Percentiles rank a stretch among this genome's conserved stretches.
Evolutionary conservation across 2,329 filamentous ascomycete genomes (phyloP).

Genomic region (Apiospora kogelbergensis): DNA sequence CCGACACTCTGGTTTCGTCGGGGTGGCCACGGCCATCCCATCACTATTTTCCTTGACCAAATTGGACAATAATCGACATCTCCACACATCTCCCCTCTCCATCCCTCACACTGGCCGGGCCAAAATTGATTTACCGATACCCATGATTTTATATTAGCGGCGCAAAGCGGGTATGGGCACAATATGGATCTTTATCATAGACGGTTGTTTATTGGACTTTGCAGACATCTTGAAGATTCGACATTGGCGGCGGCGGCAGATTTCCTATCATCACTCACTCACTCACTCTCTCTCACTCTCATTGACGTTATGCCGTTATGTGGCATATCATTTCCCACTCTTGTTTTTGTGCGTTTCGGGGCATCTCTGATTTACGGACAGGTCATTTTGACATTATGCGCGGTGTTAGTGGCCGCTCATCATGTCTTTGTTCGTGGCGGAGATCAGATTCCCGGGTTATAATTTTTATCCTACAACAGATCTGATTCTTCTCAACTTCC

Average conservation of each 20-base stretch:
- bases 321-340: not conserved
- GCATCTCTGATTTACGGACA: not conserved
- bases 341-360: not conserved
- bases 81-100: not conserved
- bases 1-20: not conserved
- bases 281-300: not conserved
- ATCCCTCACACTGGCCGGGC: not conserved
- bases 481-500: no score
- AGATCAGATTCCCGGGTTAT: not conserved
- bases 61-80: not conserved
- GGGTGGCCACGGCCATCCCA: not conserved
- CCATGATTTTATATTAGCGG: not conserved
- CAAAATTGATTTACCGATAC: not conserved
- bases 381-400: slow-evolving; percentile 1
- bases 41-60: not conserved
- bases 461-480: not conserved
- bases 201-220: not conserved
- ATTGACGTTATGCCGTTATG: not conserved
- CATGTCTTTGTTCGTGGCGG: not conserved
- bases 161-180: not conserved
- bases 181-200: not conserved
- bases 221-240: no score
- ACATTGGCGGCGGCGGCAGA: no score
- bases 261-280: not conserved
- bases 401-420: not conserved